phyloP scores from a whole-genome alignment of 2,329 filamentous ascomycete genomes.

The Stemphylium lycopersici region DNA sequence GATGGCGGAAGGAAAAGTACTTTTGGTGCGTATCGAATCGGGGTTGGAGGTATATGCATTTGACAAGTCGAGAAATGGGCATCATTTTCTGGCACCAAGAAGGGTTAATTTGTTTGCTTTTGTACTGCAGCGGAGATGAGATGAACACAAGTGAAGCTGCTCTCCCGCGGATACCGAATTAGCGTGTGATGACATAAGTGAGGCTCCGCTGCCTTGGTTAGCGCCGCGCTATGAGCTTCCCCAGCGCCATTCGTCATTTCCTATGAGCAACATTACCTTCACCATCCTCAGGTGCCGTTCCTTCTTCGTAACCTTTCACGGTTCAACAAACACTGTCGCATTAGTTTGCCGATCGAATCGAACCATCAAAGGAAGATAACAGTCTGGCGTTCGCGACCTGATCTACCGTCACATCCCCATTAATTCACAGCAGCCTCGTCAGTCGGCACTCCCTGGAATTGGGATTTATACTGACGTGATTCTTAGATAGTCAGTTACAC shows the following conservation, averaged over 20 bases:
- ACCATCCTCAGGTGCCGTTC: constrained; percentile 20
- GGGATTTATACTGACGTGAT: not conserved
- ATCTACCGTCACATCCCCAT: constrained; percentile 7
- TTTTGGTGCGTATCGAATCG: not conserved
- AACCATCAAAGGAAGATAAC: not conserved
- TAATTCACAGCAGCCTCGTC: constrained; percentile 23
- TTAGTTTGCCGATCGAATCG: constrained; percentile 4
- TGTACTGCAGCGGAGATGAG: not conserved
- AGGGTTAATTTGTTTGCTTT: not conserved
- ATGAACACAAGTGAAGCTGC: not conserved
- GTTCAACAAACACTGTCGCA: constrained; percentile 15
- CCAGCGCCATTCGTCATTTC: constrained; percentile 28
- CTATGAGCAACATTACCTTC: constrained; percentile 22
- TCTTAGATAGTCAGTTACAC: not conserved
- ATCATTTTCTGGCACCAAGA: not conserved
- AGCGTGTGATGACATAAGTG: constrained; percentile 18
- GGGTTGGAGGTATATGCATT: not conserved
- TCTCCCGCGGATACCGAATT: not conserved
- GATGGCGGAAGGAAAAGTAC: not conserved
- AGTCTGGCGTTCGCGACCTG: not conserved
- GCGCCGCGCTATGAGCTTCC: constrained; percentile 20
- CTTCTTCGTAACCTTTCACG: constrained; percentile 9
- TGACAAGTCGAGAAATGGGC: not conserved
- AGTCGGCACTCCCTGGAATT: constrained; percentile 1
- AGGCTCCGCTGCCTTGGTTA: constrained; percentile 23